phyloP scores from a whole-genome alignment of 306 rosid genomes.

The Rosa persica region DNA sequence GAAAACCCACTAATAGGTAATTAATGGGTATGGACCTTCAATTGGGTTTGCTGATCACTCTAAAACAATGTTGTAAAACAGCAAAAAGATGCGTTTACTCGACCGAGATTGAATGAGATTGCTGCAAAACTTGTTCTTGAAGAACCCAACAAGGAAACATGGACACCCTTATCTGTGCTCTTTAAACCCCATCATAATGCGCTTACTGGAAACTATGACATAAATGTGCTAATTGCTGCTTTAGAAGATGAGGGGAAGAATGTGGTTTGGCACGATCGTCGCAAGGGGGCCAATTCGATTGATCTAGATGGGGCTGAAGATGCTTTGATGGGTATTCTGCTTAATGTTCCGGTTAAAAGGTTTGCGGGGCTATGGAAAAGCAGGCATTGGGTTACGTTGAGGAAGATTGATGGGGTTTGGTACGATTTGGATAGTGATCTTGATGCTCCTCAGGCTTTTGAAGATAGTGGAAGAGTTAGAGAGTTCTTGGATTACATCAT shows the following conservation, averaged over 20 bases:
- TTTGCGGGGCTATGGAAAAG: slow-evolving; percentile 75
- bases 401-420: slow-evolving; percentile 67
- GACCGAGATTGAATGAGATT: slow-evolving; percentile 61
- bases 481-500: slow-evolving; percentile 61
- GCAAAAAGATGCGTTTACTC: slow-evolving; percentile 66
- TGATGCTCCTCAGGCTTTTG: slow-evolving; percentile 53
- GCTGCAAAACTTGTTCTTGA: slow-evolving; percentile 60
- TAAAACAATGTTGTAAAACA: slow-evolving; percentile 29
- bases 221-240: slow-evolving; percentile 81
- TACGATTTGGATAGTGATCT: slow-evolving; percentile 91
- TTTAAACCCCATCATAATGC: slow-evolving; percentile 82
- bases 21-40: not conserved
- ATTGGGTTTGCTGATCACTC: not conserved
- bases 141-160: slow-evolving; percentile 49
- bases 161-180: slow-evolving; percentile 62
- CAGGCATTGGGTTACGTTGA: slow-evolving; percentile 84
- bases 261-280: slow-evolving; percentile 77
- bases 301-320: slow-evolving; percentile 61
- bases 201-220: slow-evolving; percentile 85
- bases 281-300: slow-evolving; percentile 60
- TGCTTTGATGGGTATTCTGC: slow-evolving; percentile 79
- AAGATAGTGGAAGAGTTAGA: slow-evolving; percentile 45
- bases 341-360: slow-evolving; percentile 62
- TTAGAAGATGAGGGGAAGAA: slow-evolving; percentile 72
- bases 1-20: not conserved